Percentiles rank a stretch among this genome's conserved stretches.
Conservation (phyloP, 2,329 filamentous ascomycete genomes). For the Fusarium acutatum region DNA sequence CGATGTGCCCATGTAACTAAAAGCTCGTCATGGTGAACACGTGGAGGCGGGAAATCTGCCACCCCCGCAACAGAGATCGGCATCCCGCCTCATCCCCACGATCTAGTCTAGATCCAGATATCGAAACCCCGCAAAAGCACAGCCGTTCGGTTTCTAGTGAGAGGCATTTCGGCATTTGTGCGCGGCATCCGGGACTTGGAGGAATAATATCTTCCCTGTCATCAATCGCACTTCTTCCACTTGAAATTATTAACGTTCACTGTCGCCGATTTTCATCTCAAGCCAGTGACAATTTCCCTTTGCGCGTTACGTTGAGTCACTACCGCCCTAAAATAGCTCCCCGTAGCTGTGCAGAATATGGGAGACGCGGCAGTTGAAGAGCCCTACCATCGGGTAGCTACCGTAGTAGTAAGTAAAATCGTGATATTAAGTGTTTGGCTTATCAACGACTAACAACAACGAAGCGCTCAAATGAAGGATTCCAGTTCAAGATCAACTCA, state of each 20-base stretch:
- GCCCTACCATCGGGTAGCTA: neutral
- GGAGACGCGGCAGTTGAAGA: neutral
- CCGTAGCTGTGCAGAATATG: neutral
- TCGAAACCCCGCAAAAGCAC: neutral
- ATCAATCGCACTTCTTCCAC: neutral
- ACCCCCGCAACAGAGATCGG: neutral
- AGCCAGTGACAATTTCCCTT: neutral
- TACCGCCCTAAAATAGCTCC: neutral
- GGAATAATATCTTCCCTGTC: neutral
- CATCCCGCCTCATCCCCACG: neutral
- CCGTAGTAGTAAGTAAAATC: neutral
- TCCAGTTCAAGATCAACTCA: constrained; percentile 2
- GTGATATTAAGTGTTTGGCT: neutral
- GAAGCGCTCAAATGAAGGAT: constrained; percentile 2
- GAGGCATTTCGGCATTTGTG: neutral
- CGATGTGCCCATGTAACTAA: neutral
- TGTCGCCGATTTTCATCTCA: neutral
- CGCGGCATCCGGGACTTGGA: neutral
- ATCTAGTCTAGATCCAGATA: neutral
- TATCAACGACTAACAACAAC: neutral
- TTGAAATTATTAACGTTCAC: neutral
- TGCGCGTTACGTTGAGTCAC: neutral
- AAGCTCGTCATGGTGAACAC: neutral
- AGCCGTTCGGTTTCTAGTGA: neutral
- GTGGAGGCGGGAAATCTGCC: neutral